Evolutionary conservation across 495 filamentous ascomycete species (phyloP).

Genomic region (Penicillium antarcticum): DNA sequence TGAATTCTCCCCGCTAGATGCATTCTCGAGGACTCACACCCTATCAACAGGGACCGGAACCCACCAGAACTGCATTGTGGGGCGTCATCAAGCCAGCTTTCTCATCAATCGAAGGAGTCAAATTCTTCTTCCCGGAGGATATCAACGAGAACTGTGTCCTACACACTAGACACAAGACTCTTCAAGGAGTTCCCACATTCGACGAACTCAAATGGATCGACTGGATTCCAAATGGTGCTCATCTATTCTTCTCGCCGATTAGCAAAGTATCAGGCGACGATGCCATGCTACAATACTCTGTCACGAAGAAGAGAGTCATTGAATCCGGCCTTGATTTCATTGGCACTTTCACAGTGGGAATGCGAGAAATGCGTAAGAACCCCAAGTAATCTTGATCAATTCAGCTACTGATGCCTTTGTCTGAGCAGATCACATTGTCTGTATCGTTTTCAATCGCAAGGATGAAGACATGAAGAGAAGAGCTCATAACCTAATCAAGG

Average conservation of each 20-base stretch:
- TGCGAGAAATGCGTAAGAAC: constrained; percentile 47
- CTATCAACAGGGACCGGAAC: constrained; percentile 2
- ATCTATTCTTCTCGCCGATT: constrained; percentile 58
- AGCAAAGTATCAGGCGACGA: constrained; percentile 48
- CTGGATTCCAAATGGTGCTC: constrained; percentile 54
- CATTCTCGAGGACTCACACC: no score
- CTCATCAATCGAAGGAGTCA: constrained; percentile 36
- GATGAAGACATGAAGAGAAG: constrained; percentile 31
- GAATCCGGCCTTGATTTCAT: constrained; percentile 51
- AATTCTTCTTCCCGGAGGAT: constrained; percentile 43
- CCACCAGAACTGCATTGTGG: constrained; percentile 38
- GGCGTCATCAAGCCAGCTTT: constrained; percentile 45
- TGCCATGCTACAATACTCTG: constrained; percentile 39
- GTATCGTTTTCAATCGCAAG: constrained; percentile 52
- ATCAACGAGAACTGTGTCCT: constrained; percentile 32
- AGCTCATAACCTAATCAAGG: constrained; percentile 40
- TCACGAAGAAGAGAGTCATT: constrained; percentile 33
- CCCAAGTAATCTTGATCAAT: no score
- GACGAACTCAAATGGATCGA: constrained; percentile 55
- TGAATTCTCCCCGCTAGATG: neutral
- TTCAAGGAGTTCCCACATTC: constrained; percentile 45
- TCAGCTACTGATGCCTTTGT: no score
- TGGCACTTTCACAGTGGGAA: constrained; percentile 47
- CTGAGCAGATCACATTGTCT: constrained; percentile 45
- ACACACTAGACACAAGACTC: constrained; percentile 30